Percentiles rank a stretch among this genome's conserved stretches.
These are phyloP conservation scores for Fistulinella cinereoalba DNA, from an alignment of 1,284 basidiomycete genomes.

Conservation along the genomic window DNA sequence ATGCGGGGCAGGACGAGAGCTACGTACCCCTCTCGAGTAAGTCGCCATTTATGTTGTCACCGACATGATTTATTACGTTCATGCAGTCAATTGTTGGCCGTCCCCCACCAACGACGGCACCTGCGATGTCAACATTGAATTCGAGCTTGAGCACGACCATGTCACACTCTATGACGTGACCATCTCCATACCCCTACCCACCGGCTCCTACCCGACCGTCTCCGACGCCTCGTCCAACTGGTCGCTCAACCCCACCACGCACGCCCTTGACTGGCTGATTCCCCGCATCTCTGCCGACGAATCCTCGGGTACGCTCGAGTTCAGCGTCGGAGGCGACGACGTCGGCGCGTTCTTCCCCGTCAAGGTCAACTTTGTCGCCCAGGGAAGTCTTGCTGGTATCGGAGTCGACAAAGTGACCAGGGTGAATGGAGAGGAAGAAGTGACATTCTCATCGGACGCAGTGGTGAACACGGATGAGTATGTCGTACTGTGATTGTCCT, in stretches of 20 bases:
- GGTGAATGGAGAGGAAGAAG: constrained; percentile 52
- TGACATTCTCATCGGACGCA: constrained; percentile 77
- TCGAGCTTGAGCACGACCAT: constrained; percentile 87
- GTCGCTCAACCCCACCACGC: constrained; percentile 75
- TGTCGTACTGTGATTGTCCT: constrained; percentile 42
- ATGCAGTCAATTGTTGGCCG: constrained; percentile 92
- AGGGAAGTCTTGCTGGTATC: constrained; percentile 76
- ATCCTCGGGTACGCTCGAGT: constrained; percentile 81
- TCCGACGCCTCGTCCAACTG: constrained; percentile 71
- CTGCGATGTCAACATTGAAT: constrained; percentile 94
- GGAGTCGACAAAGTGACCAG: constrained; percentile 56
- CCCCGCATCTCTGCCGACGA: constrained; percentile 57
- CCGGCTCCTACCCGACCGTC: constrained; percentile 84
- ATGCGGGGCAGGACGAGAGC: constrained; percentile 88
- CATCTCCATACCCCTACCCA: constrained; percentile 89
- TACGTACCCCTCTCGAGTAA: constrained; percentile 87
- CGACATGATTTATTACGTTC: neutral
- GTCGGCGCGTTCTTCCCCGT: constrained; percentile 91
- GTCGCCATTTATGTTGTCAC: constrained; percentile 29
- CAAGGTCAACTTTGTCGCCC: constrained; percentile 75
- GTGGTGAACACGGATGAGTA: constrained; percentile 73
- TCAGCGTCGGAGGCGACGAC: constrained; percentile 84
- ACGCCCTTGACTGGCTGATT: constrained; percentile 84
- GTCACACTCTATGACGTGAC: constrained; percentile 81
- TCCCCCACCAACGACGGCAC: constrained; percentile 86